Evolutionary conservation across 2,329 filamentous ascomycete genomes (phyloP), one percentile per base, ranked within the genome.

Genomic region (Coniochaeta hoffmannii): DNA sequence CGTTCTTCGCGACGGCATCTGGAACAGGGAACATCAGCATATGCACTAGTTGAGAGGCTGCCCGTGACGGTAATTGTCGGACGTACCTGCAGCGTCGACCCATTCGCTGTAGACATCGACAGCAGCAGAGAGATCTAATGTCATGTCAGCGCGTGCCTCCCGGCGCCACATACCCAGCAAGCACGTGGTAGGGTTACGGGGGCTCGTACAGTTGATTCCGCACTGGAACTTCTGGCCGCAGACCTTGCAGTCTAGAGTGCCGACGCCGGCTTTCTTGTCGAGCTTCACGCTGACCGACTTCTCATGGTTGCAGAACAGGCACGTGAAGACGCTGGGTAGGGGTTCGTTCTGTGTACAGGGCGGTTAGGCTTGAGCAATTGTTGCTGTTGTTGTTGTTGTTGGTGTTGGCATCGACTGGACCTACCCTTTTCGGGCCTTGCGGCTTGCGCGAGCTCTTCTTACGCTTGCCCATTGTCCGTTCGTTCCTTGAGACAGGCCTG

Each of bases 41-140:
- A 49, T 34, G 14, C 11, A 28, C 34, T 17, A 17, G 12, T 14
- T 19, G 1, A 12, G 7, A 55, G 35, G 53, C 10, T 32, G 4
- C 15, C 28, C 51, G 24, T 41, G 34, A 54, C 53, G 56, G 52
- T 15, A n/a, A 26, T 41, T 31, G 14, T 31, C 9, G 11, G 46
- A 31, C 73, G 60, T 72, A 83, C 82, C 78, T 60, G 82, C 76
- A 60, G 94, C 94, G 73, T 99, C 94, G 60, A 99, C 90, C 94
- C 94, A 99, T 71, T 97, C 94, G 32, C 90, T 89, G 68, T 99
- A 99, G 8, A 99, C 93, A 68, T 99, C 94, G 50, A 99, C 91
- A 0, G 90, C 83, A 14, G 89, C 89, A 26, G 90, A 95, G 26
- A 97, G 84, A 70, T 95, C 90, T 96, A n/a, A 51, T 14, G 49